phyloP scores from a whole-genome alignment of 257 asterid species.

The Scutellaria barbata region DNA sequence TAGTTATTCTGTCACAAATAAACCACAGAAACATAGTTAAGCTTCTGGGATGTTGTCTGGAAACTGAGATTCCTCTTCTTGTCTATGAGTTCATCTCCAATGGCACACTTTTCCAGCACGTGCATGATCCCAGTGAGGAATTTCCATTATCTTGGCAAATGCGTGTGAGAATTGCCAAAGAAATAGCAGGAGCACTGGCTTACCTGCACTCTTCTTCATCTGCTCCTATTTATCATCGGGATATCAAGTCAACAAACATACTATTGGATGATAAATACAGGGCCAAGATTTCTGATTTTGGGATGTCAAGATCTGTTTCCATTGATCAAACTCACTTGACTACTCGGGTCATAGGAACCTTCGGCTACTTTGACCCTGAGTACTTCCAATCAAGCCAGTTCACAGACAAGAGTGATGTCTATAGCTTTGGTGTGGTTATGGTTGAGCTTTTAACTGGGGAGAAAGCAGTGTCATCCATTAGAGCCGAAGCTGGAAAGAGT shows the following conservation, averaged over 20 bases:
- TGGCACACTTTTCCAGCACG: slow-evolving; percentile 45
- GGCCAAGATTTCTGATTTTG: slow-evolving; percentile 45
- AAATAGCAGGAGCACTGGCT: slow-evolving; percentile 46
- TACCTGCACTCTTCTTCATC: slow-evolving; percentile 52
- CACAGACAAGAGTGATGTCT: slow-evolving; percentile 54
- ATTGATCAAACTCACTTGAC: slow-evolving; percentile 51
- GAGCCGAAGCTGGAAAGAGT: slow-evolving; percentile 38
- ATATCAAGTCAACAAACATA: slow-evolving; percentile 48
- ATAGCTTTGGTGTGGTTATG: slow-evolving; percentile 49
- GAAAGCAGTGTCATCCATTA: slow-evolving; percentile 40
- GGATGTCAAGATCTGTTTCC: slow-evolving; percentile 38
- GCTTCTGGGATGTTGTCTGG: slow-evolving; percentile 45
- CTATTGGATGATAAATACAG: slow-evolving; percentile 43
- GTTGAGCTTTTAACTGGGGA: slow-evolving; percentile 55
- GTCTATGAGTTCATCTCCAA: slow-evolving; percentile 47
- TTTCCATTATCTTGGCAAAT: slow-evolving; percentile 42
- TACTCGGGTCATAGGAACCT: slow-evolving; percentile 46
- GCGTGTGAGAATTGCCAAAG: slow-evolving; percentile 41
- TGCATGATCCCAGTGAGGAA: slow-evolving; percentile 44
- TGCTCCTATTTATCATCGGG: slow-evolving; percentile 47
- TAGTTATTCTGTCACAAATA: slow-evolving; percentile 35
- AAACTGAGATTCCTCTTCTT: slow-evolving; percentile 43
- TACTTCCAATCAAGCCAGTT: slow-evolving; percentile 49
- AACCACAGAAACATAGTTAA: slow-evolving; percentile 43
- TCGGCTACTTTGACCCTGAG: slow-evolving; percentile 57